Conservation (phyloP, 768 basidiomycete genomes). For the Panaeolus cyanescens region DNA sequence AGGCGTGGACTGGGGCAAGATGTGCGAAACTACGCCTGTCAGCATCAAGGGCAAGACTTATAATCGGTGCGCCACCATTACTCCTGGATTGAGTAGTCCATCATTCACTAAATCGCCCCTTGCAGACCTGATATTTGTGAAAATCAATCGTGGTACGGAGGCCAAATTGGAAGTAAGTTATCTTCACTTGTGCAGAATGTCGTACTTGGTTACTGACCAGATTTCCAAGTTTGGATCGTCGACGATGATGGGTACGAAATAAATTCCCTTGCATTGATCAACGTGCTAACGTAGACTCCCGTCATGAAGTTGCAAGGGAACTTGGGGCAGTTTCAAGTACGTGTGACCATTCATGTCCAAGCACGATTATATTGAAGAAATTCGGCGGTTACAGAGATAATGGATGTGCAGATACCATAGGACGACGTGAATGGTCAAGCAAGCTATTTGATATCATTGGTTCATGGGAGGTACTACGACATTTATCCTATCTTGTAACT, state of each 20-base stretch:
- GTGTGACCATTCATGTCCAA: neutral
- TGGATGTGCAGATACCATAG: neutral
- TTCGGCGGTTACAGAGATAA: conserved; percentile 5
- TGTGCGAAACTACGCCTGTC: neutral
- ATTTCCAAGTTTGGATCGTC: neutral
- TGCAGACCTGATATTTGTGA: neutral
- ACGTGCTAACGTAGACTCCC: neutral
- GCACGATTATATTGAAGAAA: neutral
- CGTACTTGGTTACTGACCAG: neutral
- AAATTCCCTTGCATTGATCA: neutral
- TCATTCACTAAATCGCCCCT: neutral
- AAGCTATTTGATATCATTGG: neutral
- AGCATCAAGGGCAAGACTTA: neutral
- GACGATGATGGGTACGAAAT: neutral
- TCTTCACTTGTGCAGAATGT: neutral
- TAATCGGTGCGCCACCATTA: neutral
- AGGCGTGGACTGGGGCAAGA: neutral
- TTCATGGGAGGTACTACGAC: neutral
- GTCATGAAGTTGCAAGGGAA: neutral
- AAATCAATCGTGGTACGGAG: neutral
- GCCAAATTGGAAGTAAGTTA: neutral
- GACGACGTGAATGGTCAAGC: neutral
- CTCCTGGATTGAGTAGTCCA: neutral
- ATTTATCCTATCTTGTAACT: neutral
- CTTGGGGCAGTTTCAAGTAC: neutral